Evolutionary conservation across 2,329 filamentous ascomycete genomes (phyloP), one percentile per base, ranked within the genome.

Genomic region (Pseudogymnoascus sp.): DNA sequence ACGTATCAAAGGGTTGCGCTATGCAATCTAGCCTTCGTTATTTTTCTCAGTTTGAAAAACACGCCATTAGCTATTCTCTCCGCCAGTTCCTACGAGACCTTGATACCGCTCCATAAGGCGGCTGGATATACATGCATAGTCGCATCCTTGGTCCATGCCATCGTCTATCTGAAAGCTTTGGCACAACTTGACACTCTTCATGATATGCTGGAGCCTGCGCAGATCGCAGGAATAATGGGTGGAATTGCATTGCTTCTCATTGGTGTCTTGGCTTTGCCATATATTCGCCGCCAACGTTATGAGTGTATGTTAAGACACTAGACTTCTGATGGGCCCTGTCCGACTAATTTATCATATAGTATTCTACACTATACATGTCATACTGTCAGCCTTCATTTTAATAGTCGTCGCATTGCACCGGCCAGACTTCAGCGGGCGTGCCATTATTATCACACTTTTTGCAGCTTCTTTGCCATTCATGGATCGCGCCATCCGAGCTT

Each of bases 1-100:
- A 57, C 51, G 1, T 21, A 57, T 31, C 61, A 37, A 39, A 83
- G 81, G 81, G 75, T 83, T 70, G 72, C 77, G 0, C 69, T 78
- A 11, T 75, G 70, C 34, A 86, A 86, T 68, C 71, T 84, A 31
- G 73, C 76, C 11, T 73, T 87, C 14, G 77, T 84, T 11, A 75
- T 84, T 11, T 80, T 85, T 60, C 74, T 87, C 14, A 77, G 80
- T 1, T 75, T 86, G 45, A 85, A 85, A 68, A 85, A 86, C 69
- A 86, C 83, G 0, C 84, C 83, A 0, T 71, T 86, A 16, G 80
- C 80, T 0, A 79, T 79, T 65, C 67, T 87, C 10, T 81, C 80
- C 1, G 74, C 78, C 1, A 82, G 80, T 69, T 85, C 83, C 4
- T 84, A 87, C 70, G 84, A 86, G 65, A 78, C 81, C 19, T 78